Base-by-base conservation (phyloP, 208 protist genomes). In the Leishmania mexicana region DNA sequence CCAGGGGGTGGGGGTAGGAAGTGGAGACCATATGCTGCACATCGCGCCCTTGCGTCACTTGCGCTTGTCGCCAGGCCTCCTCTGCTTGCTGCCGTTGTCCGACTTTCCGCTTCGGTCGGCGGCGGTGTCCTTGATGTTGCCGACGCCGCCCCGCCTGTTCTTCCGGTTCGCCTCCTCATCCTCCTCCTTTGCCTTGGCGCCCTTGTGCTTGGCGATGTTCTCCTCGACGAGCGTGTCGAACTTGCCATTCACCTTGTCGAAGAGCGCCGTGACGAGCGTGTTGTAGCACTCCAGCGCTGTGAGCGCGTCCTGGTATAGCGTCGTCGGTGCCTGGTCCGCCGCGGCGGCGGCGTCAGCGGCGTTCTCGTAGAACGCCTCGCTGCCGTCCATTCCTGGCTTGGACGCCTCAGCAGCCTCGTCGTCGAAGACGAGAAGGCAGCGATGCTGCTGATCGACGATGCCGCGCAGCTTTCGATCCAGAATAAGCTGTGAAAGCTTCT, bases 401-500 rank as follows among this genome's bases (percentile, higher is more conserved):
- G 75, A 84, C 49, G 67, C 85, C 51, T 84, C 81, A 13, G 75
- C 75, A 64, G 88, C 74, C 28, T 90, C 86, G 17, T 96, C 94
- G 49, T 98, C 96, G 76, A 98, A 98, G 11, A 99, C 86, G n/a
- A 99, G 91, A 1, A 99, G 89, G 78, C 96, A 99, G 57, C 93
- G 87, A 76, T 96, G 89, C 77, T 96, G 89, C 83, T 98, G 95
- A 62, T 98, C 96, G 17, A 98, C 93, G 53, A 97, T 97, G 19
- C 99, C 99, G 57, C 86, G 81, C 64, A 99, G 94, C 86, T 99
- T 99, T 58, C 99, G 96, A 89, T 99, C 99, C 0, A 99, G 89
- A 83, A 99, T 99, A 86, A 99, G 99, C 84, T 99, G 97, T 40
- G 98, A 99, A 0, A 99, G 88, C 60, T 90, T 93, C 54, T 86